Conservation (phyloP, 345 rosid genomes). For the Brassica juncea region DNA sequence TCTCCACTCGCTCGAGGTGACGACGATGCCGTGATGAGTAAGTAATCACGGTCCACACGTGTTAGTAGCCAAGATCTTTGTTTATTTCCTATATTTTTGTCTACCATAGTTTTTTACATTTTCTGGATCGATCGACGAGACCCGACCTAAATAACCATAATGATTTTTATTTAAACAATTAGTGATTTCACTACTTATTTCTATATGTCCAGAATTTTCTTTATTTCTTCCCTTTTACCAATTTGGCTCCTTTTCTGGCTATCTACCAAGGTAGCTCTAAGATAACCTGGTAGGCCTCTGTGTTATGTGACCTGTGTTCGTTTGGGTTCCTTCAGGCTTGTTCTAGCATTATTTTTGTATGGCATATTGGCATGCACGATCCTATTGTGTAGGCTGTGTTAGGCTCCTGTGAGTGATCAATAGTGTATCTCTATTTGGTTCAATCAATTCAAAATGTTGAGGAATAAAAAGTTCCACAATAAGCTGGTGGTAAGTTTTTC, state of each 20-base stretch:
- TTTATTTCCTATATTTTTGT: background rate
- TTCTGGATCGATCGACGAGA: background rate
- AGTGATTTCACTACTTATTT: background rate
- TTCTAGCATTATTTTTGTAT: background rate
- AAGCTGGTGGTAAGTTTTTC: background rate
- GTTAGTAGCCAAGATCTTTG: background rate
- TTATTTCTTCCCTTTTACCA: background rate
- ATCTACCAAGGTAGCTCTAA: background rate
- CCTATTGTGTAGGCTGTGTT: background rate
- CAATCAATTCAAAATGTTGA: background rate
- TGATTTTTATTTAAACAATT: background rate
- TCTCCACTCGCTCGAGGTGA: background rate
- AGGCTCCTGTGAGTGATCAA: background rate
- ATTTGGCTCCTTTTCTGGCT: background rate
- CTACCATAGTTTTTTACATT: background rate
- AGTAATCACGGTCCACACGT: constrained; percentile 20
- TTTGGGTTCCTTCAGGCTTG: background rate
- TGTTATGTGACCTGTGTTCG: background rate
- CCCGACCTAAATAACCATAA: background rate
- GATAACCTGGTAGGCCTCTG: background rate
- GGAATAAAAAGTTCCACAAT: background rate
- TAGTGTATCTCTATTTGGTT: background rate
- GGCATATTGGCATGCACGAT: background rate
- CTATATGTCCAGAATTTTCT: background rate
- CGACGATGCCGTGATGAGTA: background rate